Evolutionary conservation across 148 eudicot species (phyloP), one percentile per base, ranked within the genome.

Genomic region (Simmondsia chinensis): DNA sequence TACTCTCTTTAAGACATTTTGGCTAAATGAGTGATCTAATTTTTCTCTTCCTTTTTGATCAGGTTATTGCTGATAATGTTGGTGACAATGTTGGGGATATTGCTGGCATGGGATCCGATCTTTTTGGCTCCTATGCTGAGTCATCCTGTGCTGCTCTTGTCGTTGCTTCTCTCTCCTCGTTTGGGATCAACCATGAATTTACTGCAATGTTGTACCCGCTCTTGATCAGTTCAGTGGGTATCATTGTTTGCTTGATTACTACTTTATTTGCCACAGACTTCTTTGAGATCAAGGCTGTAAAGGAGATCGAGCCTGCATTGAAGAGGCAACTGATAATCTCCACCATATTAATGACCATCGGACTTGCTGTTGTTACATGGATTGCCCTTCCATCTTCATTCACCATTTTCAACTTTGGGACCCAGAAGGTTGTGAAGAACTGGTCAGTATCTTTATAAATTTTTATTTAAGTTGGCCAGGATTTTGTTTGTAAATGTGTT

Each of bases 31-130:
- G 5, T 39, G 21, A 20, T 3, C 24, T 13, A 3, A 45, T 45
- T 26, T 26, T 13, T 26, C 19, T 45, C 20, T 22, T 7, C 22
- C 6, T 36, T 59, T 24, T 50, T 61, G 6, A 29, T 26, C 49
- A 86, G 97, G 97, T 88, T 39, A 88, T 88, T 66, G 97, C 97
- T 56, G 97, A 88, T 42, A 88, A 88, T 69, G 95, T 86, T 10
- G 95, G 95, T 53, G 95, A 86, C 60, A 86, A 86, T 56, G 97
- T 88, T 50, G 97, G 97, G 9, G 97, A 88, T 66, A 86, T 86
- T 68, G 95, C 95, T 50, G 95, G 95, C 28, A 86, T 86, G 95
- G 95, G 95, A 37, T 86, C 95, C 33, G 97, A 88, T 69, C 84
- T 88, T 12, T 88, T 88, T 48, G 96, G 96, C 20, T 88, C 96